Percentiles rank a stretch among this genome's conserved stretches.
These are phyloP conservation scores for Thalassiosira mediterranea DNA, from an alignment of 352 stramenopile genomes.

Conservation along the genomic window DNA sequence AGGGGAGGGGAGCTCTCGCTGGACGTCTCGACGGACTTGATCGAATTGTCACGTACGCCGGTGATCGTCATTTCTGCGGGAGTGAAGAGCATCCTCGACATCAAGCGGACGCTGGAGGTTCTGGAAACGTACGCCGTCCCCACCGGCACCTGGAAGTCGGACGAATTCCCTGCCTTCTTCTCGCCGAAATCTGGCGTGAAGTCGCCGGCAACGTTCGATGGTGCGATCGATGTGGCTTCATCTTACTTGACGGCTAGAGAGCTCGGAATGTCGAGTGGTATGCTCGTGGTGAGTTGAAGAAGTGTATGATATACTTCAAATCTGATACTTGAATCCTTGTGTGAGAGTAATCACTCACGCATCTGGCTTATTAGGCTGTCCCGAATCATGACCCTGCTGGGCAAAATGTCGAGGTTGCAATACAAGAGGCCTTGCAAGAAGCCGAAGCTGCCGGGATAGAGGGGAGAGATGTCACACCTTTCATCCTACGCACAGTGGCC, in stretches of 20 bases:
- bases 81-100: constrained; percentile 99
- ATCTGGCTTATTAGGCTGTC: no score
- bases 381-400: constrained; percentile 83
- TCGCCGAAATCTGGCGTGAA: constrained; percentile 90
- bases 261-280: constrained; percentile 79
- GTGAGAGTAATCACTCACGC: no score
- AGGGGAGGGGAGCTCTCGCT: constrained; percentile 91
- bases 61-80: constrained; percentile 96
- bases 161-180: constrained; percentile 98
- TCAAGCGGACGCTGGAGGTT: constrained; percentile 94
- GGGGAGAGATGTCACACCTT: constrained; percentile 95
- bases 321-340: no score
- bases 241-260: constrained; percentile 86
- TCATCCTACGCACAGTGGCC: constrained; percentile 88
- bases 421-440: constrained; percentile 88
- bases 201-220: constrained; percentile 88
- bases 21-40: constrained; percentile 96
- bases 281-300: constrained; percentile 82
- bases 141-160: constrained; percentile 90
- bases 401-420: constrained; percentile 89
- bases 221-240: constrained; percentile 87
- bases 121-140: constrained; percentile 97
- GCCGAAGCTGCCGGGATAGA: constrained; percentile 86
- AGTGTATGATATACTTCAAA: no score
- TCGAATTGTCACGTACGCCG: constrained; percentile 92